Conservation (phyloP, 2,329 filamentous ascomycete genomes). For the Fusarium acutatum region DNA sequence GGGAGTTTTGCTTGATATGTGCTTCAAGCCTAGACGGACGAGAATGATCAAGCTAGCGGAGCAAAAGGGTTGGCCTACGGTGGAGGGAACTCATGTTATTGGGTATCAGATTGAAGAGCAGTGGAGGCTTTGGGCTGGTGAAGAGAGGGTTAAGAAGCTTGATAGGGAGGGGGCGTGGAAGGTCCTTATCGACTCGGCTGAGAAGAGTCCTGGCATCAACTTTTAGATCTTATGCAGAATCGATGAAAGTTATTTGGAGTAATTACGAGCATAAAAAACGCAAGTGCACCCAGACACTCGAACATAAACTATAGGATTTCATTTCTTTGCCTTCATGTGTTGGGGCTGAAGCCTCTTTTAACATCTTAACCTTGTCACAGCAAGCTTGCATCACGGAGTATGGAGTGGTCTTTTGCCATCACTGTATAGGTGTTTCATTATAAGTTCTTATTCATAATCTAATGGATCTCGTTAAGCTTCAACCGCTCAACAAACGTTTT, state of each 20-base stretch:
- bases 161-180: slow-evolving; percentile 5
- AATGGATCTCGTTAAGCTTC: neutral
- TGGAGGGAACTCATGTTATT: slow-evolving; percentile 5
- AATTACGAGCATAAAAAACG: too few relatives aligned
- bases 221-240: neutral
- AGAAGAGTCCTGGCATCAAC: neutral
- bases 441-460: neutral
- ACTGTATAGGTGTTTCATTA: too few relatives aligned
- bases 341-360: too few relatives aligned
- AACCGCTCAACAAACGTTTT: neutral
- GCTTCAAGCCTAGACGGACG: slow-evolving; percentile 2
- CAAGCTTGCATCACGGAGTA: too few relatives aligned
- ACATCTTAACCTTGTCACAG: too few relatives aligned
- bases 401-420: too few relatives aligned
- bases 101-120: slow-evolving; percentile 7
- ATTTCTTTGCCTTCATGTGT: too few relatives aligned
- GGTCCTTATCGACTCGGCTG: neutral
- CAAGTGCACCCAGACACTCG: too few relatives aligned
- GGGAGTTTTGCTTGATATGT: slow-evolving; percentile 8
- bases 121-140: slow-evolving; percentile 1
- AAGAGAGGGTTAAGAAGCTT: neutral
- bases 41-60: slow-evolving; percentile 10
- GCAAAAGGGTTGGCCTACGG: neutral
- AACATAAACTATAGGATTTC: too few relatives aligned
- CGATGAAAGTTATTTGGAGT: neutral